Conservation (phyloP, 257 asterid genomes). For the Solanum tarijense region DNA sequence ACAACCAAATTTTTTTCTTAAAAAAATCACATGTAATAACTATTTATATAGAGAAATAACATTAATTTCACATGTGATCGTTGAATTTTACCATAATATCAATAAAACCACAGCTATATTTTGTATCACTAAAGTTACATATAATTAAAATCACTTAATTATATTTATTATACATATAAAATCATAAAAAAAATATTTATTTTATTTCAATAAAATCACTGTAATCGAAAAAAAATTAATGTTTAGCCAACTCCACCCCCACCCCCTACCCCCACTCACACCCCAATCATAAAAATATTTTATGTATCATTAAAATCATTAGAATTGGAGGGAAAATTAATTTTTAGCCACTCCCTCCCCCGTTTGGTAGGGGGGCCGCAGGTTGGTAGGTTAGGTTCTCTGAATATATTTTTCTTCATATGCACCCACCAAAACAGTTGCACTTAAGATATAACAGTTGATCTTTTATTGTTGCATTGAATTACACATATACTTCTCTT, state of each 20-base stretch:
- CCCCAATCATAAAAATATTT: not conserved
- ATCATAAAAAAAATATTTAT: not conserved
- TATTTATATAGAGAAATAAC: not conserved
- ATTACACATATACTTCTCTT: not conserved
- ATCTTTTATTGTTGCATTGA: not conserved
- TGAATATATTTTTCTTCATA: not conserved
- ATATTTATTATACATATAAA: not conserved
- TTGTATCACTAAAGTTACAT: not conserved
- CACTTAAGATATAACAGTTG: not conserved
- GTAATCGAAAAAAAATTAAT: not conserved
- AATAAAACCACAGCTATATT: not conserved
- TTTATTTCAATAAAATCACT: not conserved
- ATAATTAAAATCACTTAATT: not conserved
- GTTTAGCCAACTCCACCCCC: not conserved
- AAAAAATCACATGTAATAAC: not conserved
- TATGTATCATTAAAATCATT: not conserved
- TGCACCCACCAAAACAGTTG: slow-evolving; percentile 1
- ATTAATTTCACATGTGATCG: not conserved
- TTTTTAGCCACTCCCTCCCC: not conserved
- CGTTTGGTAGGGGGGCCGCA: not conserved
- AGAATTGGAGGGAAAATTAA: not conserved
- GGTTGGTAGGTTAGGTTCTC: slow-evolving; percentile 4
- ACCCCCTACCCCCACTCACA: not conserved
- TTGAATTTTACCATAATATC: not conserved
- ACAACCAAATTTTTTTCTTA: not conserved